phyloP scores from a whole-genome alignment of 495 filamentous ascomycete genomes.

The Cercophora samala region DNA sequence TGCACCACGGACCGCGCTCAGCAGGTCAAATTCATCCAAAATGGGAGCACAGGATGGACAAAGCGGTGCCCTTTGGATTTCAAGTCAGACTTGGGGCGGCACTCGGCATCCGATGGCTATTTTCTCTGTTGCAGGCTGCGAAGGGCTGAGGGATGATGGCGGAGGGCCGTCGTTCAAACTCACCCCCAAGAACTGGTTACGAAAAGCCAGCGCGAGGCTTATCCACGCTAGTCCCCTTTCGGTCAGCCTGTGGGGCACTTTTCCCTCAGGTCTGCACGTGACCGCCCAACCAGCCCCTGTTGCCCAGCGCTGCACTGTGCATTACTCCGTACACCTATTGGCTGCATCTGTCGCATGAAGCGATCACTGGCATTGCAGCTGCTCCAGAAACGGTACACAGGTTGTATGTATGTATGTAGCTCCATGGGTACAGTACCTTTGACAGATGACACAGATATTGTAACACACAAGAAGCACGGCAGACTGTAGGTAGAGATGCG shows the following conservation, averaged over 20 bases:
- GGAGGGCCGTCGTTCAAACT: conserved; percentile 17
- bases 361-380: too few relatives aligned
- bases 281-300: neutral
- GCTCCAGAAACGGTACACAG: too few relatives aligned
- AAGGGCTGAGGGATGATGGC: conserved; percentile 19
- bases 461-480: too few relatives aligned
- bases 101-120: conserved; percentile 22
- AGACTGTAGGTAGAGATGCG: too few relatives aligned
- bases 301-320: neutral
- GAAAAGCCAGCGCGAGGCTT: conserved; percentile 30
- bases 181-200: conserved; percentile 24
- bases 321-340: too few relatives aligned
- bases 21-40: conserved; percentile 27
- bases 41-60: conserved; percentile 16
- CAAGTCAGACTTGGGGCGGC: conserved; percentile 10
- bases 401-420: too few relatives aligned
- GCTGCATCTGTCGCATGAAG: neutral
- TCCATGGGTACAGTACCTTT: too few relatives aligned
- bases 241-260: neutral
- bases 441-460: neutral
- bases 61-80: conserved; percentile 14
- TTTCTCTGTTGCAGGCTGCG: conserved; percentile 16
- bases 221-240: conserved; percentile 22
- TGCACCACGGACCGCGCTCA: conserved; percentile 14
- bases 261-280: conserved; percentile 4